These are phyloP conservation scores for Saccharomycopsis babjevae DNA, from an alignment of 805 yeast species.

Conservation along the genomic window DNA sequence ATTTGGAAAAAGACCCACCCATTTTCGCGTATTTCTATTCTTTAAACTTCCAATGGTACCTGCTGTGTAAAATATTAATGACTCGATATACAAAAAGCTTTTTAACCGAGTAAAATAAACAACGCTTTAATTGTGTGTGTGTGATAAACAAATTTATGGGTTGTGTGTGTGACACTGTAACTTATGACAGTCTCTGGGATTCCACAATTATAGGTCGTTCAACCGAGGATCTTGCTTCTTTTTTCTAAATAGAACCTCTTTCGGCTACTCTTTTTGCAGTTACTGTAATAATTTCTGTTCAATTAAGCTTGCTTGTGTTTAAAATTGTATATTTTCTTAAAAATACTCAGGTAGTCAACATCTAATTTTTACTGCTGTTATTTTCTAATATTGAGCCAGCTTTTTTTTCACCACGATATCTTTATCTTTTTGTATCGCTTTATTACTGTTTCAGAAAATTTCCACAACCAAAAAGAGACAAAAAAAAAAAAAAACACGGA, in stretches of 20 bases:
- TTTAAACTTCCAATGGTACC: neutral
- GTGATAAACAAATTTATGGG: neutral
- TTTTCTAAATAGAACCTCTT: neutral
- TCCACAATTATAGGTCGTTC: neutral
- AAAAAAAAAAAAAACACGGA: neutral
- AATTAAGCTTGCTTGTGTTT: too few species aligned
- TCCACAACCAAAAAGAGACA: neutral
- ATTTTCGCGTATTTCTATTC: constrained; percentile 16
- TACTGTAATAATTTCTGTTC: too few species aligned
- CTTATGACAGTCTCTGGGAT: neutral
- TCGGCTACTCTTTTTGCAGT: neutral
- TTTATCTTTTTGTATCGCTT: neutral
- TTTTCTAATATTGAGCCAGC: neutral
- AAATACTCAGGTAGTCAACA: neutral
- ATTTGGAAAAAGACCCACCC: constrained; percentile 25
- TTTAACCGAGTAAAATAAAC: too few species aligned
- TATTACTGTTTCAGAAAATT: neutral
- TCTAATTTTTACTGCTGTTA: neutral
- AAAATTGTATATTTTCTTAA: too few species aligned
- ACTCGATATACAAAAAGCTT: too few species aligned
- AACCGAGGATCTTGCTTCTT: neutral
- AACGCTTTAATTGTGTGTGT: neutral
- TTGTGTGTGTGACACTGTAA: neutral
- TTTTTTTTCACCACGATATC: neutral
- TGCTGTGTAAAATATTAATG: too few species aligned